phyloP scores from a whole-genome alignment of 2,329 filamentous ascomycete species.

The Hawksworthiomyces lignivorus region DNA sequence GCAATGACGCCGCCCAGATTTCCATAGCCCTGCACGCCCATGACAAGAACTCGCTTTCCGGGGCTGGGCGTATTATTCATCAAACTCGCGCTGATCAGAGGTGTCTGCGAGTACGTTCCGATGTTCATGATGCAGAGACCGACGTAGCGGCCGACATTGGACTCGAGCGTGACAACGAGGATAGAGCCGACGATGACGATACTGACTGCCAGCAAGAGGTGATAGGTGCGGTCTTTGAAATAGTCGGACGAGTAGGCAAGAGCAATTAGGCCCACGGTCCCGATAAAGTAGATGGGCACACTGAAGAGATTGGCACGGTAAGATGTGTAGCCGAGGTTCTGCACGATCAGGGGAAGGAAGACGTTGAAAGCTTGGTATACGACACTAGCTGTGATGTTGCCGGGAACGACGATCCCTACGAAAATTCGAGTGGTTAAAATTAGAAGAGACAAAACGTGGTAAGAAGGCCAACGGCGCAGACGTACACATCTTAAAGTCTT shows the following conservation, averaged over 20 bases:
- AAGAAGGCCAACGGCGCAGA: no score
- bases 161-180: constrained; percentile 3
- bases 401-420: background rate
- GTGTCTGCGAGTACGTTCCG: constrained; percentile 2
- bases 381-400: constrained; percentile 9
- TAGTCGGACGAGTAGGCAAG: background rate
- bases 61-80: constrained; percentile 4
- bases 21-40: background rate
- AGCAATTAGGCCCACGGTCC: constrained; percentile 38
- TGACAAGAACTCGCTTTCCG: constrained; percentile 1
- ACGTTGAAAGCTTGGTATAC: constrained; percentile 7
- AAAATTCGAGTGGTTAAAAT: no score
- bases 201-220: background rate
- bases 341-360: constrained; percentile 8
- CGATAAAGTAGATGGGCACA: constrained; percentile 30
- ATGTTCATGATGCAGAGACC: constrained; percentile 6
- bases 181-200: constrained; percentile 2
- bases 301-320: constrained; percentile 7
- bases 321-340: constrained; percentile 15
- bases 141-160: constrained; percentile 5
- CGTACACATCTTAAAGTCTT: constrained; percentile 9
- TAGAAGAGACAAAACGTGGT: no score
- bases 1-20: constrained; percentile 5
- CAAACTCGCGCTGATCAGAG: background rate
- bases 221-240: constrained; percentile 5